These are phyloP conservation scores for Xylariomycetidae sp. DNA, from an alignment of 2,329 filamentous ascomycete species.

Conservation along the genomic window DNA sequence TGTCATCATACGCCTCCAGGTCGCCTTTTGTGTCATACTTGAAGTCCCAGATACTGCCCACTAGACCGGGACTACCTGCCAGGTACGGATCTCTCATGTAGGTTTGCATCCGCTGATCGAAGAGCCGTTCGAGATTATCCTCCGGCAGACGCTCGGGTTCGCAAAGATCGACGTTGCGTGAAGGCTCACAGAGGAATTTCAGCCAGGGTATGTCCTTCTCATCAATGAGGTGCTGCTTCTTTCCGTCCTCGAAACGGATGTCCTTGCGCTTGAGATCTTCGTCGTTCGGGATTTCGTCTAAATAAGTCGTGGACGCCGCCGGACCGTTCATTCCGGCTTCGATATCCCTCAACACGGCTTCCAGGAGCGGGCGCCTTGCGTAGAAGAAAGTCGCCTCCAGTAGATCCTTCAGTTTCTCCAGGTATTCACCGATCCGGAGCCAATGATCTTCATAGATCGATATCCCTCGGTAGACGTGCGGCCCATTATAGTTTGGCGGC, in stretches of 20 bases:
- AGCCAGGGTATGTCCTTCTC: conserved; percentile 23
- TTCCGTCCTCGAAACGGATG: too few species aligned
- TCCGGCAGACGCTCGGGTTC: conserved; percentile 16
- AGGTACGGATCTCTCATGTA: conserved; percentile 14
- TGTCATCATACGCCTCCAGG: too few species aligned
- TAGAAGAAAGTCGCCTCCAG: conserved; percentile 12
- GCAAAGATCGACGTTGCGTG: conserved; percentile 24
- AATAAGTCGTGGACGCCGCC: neutral
- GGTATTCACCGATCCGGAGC: conserved; percentile 23
- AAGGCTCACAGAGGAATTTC: conserved; percentile 21
- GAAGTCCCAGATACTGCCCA: neutral
- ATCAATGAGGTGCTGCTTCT: too few species aligned
- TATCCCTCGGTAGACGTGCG: conserved; percentile 21
- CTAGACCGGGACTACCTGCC: conserved; percentile 8
- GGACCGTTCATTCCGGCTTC: conserved; percentile 10
- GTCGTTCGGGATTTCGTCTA: neutral
- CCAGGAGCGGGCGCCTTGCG: conserved; percentile 21
- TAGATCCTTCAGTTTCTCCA: conserved; percentile 16
- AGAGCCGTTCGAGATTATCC: conserved; percentile 22
- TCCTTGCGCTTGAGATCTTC: neutral
- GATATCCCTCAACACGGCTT: conserved; percentile 23
- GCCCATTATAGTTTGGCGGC: conserved; percentile 26
- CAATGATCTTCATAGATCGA: conserved; percentile 25
- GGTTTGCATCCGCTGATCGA: conserved; percentile 24
- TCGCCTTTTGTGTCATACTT: too few species aligned